phyloP scores from a whole-genome alignment of 306 rosid genomes.

The Vachellia pachyceras region DNA sequence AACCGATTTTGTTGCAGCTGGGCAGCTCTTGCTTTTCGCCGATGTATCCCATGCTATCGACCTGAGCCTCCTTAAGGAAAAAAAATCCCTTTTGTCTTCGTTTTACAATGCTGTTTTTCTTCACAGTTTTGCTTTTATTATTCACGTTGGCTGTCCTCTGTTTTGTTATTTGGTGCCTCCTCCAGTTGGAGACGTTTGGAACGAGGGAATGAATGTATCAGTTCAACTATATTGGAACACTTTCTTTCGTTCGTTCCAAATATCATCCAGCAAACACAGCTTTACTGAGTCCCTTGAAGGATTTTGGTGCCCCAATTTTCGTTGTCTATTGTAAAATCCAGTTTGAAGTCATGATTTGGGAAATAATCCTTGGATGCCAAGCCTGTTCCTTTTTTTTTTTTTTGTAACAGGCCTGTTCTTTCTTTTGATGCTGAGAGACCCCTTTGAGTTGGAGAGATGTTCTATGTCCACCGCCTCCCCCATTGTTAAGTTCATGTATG shows the following conservation, averaged over 20 bases:
- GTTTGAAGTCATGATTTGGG: too few relatives aligned
- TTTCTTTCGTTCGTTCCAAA: conserved; percentile 36
- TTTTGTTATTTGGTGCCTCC: too few relatives aligned
- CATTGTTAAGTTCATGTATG: conserved; percentile 7
- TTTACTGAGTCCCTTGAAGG: too few relatives aligned
- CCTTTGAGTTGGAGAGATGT: neutral
- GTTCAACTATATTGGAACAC: neutral
- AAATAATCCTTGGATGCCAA: too few relatives aligned
- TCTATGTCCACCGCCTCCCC: neutral
- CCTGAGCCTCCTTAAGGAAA: conserved; percentile 46
- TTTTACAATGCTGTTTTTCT: neutral
- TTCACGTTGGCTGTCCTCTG: neutral
- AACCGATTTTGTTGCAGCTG: conserved; percentile 49
- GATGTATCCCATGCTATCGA: neutral
- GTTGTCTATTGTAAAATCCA: too few relatives aligned
- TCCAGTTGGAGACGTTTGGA: conserved; percentile 28
- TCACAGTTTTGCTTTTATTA: neutral
- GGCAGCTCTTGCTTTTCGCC: conserved; percentile 32
- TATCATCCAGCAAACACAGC: too few relatives aligned
- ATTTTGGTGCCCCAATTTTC: too few relatives aligned
- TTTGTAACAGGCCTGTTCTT: neutral
- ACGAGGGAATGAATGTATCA: conserved; percentile 13
- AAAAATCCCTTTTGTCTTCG: neutral
- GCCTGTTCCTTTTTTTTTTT: neutral
- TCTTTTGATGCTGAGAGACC: neutral